Conservation (phyloP, 192 early-diverging fungal genomes). For the Backusella tarrabulga region DNA sequence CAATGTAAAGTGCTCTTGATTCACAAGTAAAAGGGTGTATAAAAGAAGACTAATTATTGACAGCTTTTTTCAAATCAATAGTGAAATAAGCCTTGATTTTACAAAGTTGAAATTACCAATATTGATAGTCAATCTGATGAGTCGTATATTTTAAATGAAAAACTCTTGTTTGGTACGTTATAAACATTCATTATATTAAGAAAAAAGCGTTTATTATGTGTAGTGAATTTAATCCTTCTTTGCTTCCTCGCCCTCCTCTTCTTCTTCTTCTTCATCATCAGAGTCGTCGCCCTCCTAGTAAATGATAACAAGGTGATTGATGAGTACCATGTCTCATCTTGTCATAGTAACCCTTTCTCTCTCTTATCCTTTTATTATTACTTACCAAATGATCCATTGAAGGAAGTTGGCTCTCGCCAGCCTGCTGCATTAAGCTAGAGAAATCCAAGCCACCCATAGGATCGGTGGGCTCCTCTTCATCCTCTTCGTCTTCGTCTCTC, state of each 20-base stretch:
- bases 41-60: too few species aligned
- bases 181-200: neutral
- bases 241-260: neutral
- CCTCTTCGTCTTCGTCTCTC: slow-evolving; percentile 95
- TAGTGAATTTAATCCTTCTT: neutral
- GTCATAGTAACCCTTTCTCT: neutral
- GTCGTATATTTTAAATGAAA: neutral
- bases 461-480: slow-evolving; percentile 56
- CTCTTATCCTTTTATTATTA: neutral
- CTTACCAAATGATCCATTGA: slow-evolving; percentile 10
- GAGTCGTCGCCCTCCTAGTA: neutral
- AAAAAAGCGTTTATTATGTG: neutral
- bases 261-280: neutral
- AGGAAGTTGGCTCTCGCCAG: slow-evolving; percentile 44
- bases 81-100: too few species aligned
- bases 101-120: neutral
- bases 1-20: too few species aligned
- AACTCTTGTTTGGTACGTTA: neutral
- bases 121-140: neutral
- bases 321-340: neutral
- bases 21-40: too few species aligned
- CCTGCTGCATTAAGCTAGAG: slow-evolving; percentile 53
- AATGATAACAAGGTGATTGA: neutral
- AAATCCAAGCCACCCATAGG: slow-evolving; percentile 53
- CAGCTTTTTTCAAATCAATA: too few species aligned